Base-by-base conservation (phyloP, 768 basidiomycete species). In the Podaxis pistillaris region DNA sequence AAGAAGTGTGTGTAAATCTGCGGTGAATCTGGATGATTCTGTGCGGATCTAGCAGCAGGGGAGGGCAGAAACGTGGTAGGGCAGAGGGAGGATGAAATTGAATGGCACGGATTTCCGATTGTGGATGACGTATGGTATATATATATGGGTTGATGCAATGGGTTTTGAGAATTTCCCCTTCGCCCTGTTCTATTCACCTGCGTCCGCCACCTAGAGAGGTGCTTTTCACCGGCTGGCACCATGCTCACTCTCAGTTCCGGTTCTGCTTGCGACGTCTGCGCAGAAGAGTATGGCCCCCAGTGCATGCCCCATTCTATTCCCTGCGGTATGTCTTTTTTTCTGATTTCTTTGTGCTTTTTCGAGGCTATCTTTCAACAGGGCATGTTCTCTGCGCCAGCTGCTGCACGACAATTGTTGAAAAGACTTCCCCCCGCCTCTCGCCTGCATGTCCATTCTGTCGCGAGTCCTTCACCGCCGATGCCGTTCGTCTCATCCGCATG, bases 201-300 rank as follows among this genome's bases (percentile, higher is more conserved):
- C 74, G 71, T 72, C 74, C 73, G 69, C 74, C 76, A 72, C 72
- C 74, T 47, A 49, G 57, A 58, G 74, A 70, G 75, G 76, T 76
- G 74, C 72, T 72, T 73, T 75, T 72, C 72, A 73, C 77, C 74
- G 76, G 77, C 77, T 72, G 76, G 74, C 74, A 75, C 72, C 70
- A 93, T 93, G 91, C 85, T 93, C 79, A 89, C 90, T 74, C 88
- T 93, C 72, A 83, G 79, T 79, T 85, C 89, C 75, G 89, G 89
- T 76, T 91, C 88, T 74, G 82, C 87, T 74, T 93, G 91, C 87
- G 91, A 93, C 82, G 91, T 93, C 72, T 93, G 91, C 81, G 90
- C 90, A 71, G 90, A 92, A 78, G 90, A 92, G 80, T 93, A 84
- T 76, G 87, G 87, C 72, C 79, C 85, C 62, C 86, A 86, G 69